Conservation (phyloP, 768 basidiomycete species). For the Auricularia sp. region DNA sequence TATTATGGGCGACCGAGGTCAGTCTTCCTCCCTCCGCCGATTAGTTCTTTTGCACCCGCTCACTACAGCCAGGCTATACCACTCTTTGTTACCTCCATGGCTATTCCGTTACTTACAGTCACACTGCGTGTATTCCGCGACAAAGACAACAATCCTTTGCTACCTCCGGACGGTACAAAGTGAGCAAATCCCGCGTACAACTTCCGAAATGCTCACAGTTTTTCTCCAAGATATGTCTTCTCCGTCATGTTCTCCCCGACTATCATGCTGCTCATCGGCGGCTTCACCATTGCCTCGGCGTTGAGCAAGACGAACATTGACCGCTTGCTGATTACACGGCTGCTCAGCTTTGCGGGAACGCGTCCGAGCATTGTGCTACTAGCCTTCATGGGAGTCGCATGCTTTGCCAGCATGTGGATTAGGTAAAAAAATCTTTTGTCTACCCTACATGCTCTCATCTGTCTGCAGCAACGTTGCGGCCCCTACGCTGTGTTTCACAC, state of each 20-base stretch:
- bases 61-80: constrained; percentile 68
- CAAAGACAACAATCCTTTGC: constrained; percentile 39
- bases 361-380: constrained; percentile 78
- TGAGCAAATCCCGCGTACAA: constrained; percentile 24
- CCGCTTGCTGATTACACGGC: constrained; percentile 78
- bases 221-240: constrained; percentile 90
- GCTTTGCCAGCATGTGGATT: constrained; percentile 99
- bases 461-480: constrained; percentile 82
- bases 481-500: constrained; percentile 90
- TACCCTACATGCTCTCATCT: neutral
- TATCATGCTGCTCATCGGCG: constrained; percentile 95
- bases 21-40: constrained; percentile 10
- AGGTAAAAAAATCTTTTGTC: constrained; percentile 36
- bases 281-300: constrained; percentile 95
- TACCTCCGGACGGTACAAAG: constrained; percentile 70
- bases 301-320: constrained; percentile 94
- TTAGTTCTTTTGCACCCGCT: neutral
- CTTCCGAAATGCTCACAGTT: too few species aligned
- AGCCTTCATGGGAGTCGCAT: constrained; percentile 91
- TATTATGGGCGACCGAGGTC: constrained; percentile 96
- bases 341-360: constrained; percentile 84
- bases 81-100: constrained; percentile 89
- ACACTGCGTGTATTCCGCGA: constrained; percentile 68
- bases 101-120: constrained; percentile 83
- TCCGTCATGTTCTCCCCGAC: constrained; percentile 95